These are phyloP conservation scores for Dittrichia graveolens DNA, from an alignment of 129 eudicot species.

Conservation along the genomic window DNA sequence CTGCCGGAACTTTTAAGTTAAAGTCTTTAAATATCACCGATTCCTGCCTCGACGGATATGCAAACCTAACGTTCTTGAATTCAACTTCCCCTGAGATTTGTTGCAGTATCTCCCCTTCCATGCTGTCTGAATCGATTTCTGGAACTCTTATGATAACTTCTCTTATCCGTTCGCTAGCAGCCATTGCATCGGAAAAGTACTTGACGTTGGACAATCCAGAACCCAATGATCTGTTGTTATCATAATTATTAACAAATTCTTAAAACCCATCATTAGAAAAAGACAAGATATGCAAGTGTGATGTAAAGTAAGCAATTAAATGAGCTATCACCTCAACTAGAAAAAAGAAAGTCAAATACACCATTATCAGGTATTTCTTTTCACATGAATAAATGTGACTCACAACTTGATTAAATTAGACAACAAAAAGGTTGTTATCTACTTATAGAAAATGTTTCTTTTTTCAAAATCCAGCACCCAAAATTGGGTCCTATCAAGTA, in stretches of 20 bases:
- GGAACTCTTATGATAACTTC: constrained; percentile 71
- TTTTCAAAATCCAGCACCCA: neutral
- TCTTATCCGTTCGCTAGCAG: constrained; percentile 67
- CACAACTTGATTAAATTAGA: constrained; percentile 8
- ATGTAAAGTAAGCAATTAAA: constrained; percentile 14
- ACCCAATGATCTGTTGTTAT: constrained; percentile 63
- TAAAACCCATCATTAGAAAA: constrained; percentile 29
- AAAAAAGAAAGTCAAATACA: constrained; percentile 31
- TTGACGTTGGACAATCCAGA: constrained; percentile 58
- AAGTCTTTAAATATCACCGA: constrained; percentile 51
- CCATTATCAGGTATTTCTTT: constrained; percentile 8
- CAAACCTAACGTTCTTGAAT: constrained; percentile 50
- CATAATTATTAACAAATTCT: constrained; percentile 11
- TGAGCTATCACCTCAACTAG: constrained; percentile 22
- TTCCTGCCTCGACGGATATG: constrained; percentile 71
- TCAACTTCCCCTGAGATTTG: constrained; percentile 59
- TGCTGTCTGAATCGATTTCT: constrained; percentile 66
- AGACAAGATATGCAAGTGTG: constrained; percentile 18
- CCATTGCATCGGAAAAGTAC: constrained; percentile 71
- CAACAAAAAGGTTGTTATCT: constrained; percentile 13
- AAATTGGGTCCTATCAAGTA: neutral
- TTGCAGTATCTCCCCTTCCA: constrained; percentile 50
- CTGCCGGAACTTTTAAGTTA: constrained; percentile 60
- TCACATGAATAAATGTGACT: constrained; percentile 18
- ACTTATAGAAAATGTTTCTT: neutral